Base-by-base conservation (phyloP, 495 filamentous ascomycete species). In the Podospora didyma region DNA sequence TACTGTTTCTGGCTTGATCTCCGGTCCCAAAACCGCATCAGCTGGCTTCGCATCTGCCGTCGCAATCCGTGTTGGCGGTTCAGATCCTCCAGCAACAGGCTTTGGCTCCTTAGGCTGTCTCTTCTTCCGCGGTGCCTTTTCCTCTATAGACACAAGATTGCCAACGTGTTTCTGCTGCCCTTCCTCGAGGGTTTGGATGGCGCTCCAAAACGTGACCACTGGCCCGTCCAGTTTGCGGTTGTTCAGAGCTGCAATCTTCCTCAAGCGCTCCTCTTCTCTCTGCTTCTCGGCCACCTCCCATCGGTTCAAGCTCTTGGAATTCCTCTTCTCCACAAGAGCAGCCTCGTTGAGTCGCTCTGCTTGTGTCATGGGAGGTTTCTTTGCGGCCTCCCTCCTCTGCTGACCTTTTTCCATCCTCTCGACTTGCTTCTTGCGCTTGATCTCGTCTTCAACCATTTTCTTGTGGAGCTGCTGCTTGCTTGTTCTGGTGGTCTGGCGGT, bases 271-370 rank as follows among this genome's bases (percentile, higher is more conserved):
- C 65, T 94, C 90, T 23, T 89, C 86, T 57, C 92, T 83, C 63
- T 83, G 81, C 73, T 89, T 89, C 74, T 98, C 94, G 14, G 86
- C 86, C 67, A 90, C 88, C 71, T 97, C 93, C 93, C 94, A 98
- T 39, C 88, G 81, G 63, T 91, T 96, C 62, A 98, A 71, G 75
- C 90, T 96, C 77, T 93, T 96, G 49, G 86, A 81, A 63, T 97
- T 98, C 56, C 82, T 75, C 69, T 85, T 85, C 69, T 97, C 93
- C 26, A 92, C 83, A 61, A 86, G 75, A 23, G 86, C 91, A 21
- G 93, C 94, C 68, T 96, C 89, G 12, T 82, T 84, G 41, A 98
- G 75, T 34, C 90, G 86, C 57, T 97, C 86, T n/a, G 78, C 89
- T 68, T 97, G 94, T 21, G 90, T 95, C 88, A 96, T 88, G 46